Evolutionary conservation across 805 yeast species (phyloP).

Genomic region (Blastobotrys parvus): DNA sequence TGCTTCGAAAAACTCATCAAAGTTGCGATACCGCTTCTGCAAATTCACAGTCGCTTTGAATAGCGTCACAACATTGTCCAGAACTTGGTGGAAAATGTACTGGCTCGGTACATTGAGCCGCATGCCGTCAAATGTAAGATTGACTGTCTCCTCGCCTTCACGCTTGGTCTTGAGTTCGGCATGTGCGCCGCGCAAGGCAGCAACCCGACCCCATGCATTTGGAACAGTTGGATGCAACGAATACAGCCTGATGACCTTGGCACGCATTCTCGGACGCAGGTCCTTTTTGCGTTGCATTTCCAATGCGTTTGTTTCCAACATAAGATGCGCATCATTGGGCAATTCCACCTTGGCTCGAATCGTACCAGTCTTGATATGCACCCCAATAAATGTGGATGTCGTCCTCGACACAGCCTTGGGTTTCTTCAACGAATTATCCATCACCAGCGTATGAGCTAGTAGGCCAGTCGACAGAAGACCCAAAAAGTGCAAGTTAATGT

Average conservation of each 20-base stretch:
- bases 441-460: conserved; percentile 33
- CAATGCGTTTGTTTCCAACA: conserved; percentile 38
- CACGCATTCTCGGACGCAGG: conserved; percentile 24
- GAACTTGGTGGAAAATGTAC: conserved; percentile 66
- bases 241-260: conserved; percentile 37
- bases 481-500: conserved; percentile 36
- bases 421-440: conserved; percentile 6
- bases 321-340: conserved; percentile 39
- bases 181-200: conserved; percentile 21
- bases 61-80: conserved; percentile 66
- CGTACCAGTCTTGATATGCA: conserved; percentile 26
- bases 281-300: conserved; percentile 23
- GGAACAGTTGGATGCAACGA: conserved; percentile 41
- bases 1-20: conserved; percentile 7
- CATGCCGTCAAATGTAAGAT: conserved; percentile 27
- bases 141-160: conserved; percentile 14
- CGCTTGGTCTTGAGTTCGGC: conserved; percentile 12
- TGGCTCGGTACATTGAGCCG: conserved; percentile 53
- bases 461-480: conserved; percentile 38
- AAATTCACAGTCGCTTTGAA: conserved; percentile 58
- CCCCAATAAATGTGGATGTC: conserved; percentile 5
- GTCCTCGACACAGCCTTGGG: neutral
- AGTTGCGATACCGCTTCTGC: conserved; percentile 23
- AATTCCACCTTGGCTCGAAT: conserved; percentile 32
- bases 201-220: conserved; percentile 31